Base-by-base conservation (phyloP, 1,139 yeast species). In the Kodamaea sp. region DNA sequence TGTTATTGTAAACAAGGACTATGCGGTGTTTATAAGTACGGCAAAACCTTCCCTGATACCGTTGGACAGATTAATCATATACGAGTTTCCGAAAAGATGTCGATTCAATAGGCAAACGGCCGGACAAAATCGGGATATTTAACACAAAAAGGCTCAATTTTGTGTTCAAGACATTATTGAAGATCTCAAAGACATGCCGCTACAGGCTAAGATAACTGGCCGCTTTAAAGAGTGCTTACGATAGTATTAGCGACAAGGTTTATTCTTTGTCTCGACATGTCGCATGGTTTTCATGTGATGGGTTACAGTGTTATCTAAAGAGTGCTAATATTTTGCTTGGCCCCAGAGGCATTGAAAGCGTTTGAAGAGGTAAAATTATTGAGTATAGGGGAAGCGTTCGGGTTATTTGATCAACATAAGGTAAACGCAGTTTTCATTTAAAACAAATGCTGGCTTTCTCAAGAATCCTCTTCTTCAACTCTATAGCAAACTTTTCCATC, bases 201-300 rank as follows among this genome's bases (percentile, higher is more conserved):
- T 78, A 42, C 84, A 78, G 52, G 78, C 71, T 7, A 85, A 80
- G 84, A 8, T 64, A 78, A 28, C 56, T 71, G 15, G 55, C 70
- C 2, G 82, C 84, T 0, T 57, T 78, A 41, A 62, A 63, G 38
- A 58, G 73, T 1, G 80, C 79, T 0, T 79, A 70, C 47, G 77
- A 78, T 34, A 56, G 69, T 34, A 79, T 4, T 72, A 84, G 37
- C 65, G 78, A 31, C 78, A 37, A 85, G 85, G 7, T 73, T 74
- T 40, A 75, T 80, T 35, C 67, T 78, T 7, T 75, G 81, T 0
- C 66, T 80, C 23, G 86, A 85, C 2, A 80, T 79, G 70, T 81
- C 79, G 25, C 84, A 79, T 46, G 82, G 70, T 57, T 80, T 24
- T 84, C 85, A 2, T 76, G 80, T 51, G 64, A 66, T 39, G 84